Evolutionary conservation across 306 rosid genomes (phyloP), one percentile per base, ranked within the genome.

Genomic region (Urtica urens): DNA sequence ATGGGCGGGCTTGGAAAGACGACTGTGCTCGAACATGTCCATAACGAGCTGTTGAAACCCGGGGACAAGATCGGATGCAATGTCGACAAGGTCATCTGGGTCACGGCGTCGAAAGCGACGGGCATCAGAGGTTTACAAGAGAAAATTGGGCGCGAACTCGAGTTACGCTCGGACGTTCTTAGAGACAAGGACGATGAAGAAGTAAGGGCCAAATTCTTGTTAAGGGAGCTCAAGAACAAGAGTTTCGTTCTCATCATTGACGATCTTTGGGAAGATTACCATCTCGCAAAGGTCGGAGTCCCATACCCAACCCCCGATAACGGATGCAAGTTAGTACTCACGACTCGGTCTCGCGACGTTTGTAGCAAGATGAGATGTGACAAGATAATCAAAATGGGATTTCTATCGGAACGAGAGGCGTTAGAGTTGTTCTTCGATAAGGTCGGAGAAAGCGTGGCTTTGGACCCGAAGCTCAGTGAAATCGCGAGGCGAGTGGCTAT

Each of bases 361-460:
- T 62, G 67, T 37, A 7, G 9, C 21, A n/a, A 10, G 3, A 62
- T 51, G 52, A 25, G 9, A 10, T 62, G 60, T 45, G 44, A 18
- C 3, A 6, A 25, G 33, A 10, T 4, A 10, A 46, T 62, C 7
- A 10, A 15, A 52, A 45, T 62, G 59, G 17, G 39, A 3, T 26
- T 42, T 8, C 67, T 62, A 13, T 52, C 54, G 20, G 16, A 51
- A 10, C 53, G 53, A 21, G 67, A 62, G 26, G 46, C 53, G 8
- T 26, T 38, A 44, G 40, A 23, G 1, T 34, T 62, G 11, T 62
- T 62, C 67, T 1, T 52, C 25, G 60, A 52, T 12, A 51, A 13
- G 23, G 53, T 52, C 13, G 59, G 46, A 12, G 21, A 0, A 3
- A 30, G 45, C 15, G 19, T 23, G 2, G 10, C 53, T 5, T 10